Evolutionary conservation across 169 alveolate species (phyloP).

Genomic region (Plasmodium sp.): DNA sequence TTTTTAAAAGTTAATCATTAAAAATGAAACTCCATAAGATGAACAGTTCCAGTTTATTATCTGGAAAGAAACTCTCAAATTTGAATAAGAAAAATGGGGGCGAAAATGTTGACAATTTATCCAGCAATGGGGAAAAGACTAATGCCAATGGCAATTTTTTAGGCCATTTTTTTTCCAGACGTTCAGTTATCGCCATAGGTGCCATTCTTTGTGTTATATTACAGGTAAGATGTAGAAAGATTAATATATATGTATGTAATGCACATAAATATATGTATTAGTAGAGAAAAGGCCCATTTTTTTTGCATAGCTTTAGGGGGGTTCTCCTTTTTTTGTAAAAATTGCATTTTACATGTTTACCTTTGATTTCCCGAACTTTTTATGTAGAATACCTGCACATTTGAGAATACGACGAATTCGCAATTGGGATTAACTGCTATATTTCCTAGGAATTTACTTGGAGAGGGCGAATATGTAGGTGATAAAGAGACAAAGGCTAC

Average conservation of each 20-base stretch:
- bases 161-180: not conserved
- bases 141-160: not conserved
- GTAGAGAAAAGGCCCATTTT: not conserved
- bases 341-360: not conserved
- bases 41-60: not conserved
- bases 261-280: not conserved
- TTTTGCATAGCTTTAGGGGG: not conserved
- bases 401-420: not conserved
- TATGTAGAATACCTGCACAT: not conserved
- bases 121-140: not conserved
- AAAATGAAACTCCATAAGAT: not conserved
- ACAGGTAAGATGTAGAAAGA: not conserved
- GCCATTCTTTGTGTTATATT: not conserved
- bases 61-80: not conserved
- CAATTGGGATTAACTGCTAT: not conserved
- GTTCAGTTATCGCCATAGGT: not conserved
- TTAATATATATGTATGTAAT: not conserved
- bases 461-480: too few relatives aligned
- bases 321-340: not conserved
- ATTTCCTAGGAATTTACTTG: not conserved
- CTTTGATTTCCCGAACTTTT: not conserved
- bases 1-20: not conserved
- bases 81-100: not conserved
- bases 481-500: not conserved
- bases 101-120: not conserved